phyloP scores from a whole-genome alignment of 1,139 yeast genomes.

The Candida sp. region DNA sequence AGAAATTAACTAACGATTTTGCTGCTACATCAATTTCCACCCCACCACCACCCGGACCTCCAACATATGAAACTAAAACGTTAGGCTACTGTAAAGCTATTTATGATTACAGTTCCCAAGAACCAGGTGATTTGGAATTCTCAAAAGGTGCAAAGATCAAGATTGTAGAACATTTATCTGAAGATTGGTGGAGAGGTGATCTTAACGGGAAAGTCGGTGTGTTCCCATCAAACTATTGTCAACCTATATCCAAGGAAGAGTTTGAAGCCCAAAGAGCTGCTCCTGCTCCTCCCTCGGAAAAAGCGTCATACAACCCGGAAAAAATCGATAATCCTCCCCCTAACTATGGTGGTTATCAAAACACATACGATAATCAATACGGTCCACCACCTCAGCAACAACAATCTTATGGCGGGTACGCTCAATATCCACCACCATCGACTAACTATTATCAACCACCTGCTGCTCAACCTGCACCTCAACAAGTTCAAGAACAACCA shows the following conservation, averaged over 20 bases:
- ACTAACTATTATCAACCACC: constrained; percentile 38
- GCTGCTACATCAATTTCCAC: constrained; percentile 19
- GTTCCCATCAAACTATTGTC: constrained; percentile 88
- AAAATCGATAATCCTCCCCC: constrained; percentile 4
- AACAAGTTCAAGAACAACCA: constrained; percentile 13
- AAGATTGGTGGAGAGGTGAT: constrained; percentile 90
- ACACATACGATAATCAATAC: constrained; percentile 3
- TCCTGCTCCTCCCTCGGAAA: constrained; percentile 8
- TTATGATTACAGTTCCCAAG: constrained; percentile 65
- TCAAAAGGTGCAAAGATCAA: constrained; percentile 65
- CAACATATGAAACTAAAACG: constrained; percentile 21
- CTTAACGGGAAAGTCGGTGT: constrained; percentile 63
- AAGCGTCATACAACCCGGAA: constrained; percentile 4
- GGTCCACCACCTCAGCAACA: constrained; percentile 18
- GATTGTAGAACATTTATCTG: constrained; percentile 70
- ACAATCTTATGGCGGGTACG: constrained; percentile 40
- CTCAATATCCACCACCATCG: constrained; percentile 50
- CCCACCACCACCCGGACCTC: constrained; percentile 17
- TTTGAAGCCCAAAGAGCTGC: constrained; percentile 15
- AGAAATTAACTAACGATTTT: constrained; percentile 16
- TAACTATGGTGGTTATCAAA: constrained; percentile 1
- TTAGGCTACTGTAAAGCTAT: constrained; percentile 56
- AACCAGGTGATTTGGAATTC: constrained; percentile 68
- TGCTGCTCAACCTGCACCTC: constrained; percentile 21
- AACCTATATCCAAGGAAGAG: constrained; percentile 37